Conservation (phyloP, 2,329 filamentous ascomycete species). For the Venturia aucupariae region DNA sequence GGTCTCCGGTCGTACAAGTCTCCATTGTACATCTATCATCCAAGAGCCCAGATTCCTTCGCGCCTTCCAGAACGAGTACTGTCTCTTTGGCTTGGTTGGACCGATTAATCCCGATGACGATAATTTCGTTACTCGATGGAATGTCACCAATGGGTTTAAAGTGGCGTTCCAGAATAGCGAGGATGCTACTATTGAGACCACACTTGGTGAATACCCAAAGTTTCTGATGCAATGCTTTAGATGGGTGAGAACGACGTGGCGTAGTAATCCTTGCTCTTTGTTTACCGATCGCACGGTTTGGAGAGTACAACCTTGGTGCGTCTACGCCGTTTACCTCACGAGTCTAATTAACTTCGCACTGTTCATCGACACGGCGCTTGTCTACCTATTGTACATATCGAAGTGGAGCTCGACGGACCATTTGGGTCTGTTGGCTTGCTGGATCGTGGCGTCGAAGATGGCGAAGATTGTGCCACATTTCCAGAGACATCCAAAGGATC, state of each 20-base stretch:
- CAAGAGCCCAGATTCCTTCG: slow-evolving; percentile 19
- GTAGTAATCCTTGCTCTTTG: slow-evolving; percentile 22
- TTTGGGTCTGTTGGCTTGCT: slow-evolving; percentile 21
- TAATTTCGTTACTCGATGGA: slow-evolving; percentile 44
- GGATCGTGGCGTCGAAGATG: slow-evolving; percentile 47
- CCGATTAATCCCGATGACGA: slow-evolving; percentile 25
- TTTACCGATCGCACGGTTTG: slow-evolving; percentile 31
- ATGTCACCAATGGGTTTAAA: slow-evolving; percentile 37
- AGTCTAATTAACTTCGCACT: slow-evolving; percentile 48
- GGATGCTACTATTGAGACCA: slow-evolving; percentile 42
- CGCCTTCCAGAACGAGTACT: slow-evolving; percentile 10
- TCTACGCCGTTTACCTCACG: slow-evolving; percentile 48
- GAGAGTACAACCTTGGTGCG: slow-evolving; percentile 40
- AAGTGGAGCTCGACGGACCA: not conserved
- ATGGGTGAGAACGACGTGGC: slow-evolving; percentile 47
- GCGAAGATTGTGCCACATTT: slow-evolving; percentile 50
- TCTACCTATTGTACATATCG: slow-evolving; percentile 25
- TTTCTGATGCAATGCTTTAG: slow-evolving; percentile 40
- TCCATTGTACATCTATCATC: slow-evolving; percentile 22
- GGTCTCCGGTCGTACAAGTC: slow-evolving; percentile 24
- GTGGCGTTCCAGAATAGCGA: slow-evolving; percentile 44
- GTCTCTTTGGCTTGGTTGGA: slow-evolving; percentile 14
- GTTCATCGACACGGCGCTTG: slow-evolving; percentile 40
- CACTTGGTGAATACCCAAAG: slow-evolving; percentile 37
- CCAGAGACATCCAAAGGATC: slow-evolving; percentile 41